A percentile compares a stretch with the other conserved stretches of the same genome.
Evolutionary conservation across 441 rosid species (phyloP).

Genomic region (Arabidopsis hybrid): DNA sequence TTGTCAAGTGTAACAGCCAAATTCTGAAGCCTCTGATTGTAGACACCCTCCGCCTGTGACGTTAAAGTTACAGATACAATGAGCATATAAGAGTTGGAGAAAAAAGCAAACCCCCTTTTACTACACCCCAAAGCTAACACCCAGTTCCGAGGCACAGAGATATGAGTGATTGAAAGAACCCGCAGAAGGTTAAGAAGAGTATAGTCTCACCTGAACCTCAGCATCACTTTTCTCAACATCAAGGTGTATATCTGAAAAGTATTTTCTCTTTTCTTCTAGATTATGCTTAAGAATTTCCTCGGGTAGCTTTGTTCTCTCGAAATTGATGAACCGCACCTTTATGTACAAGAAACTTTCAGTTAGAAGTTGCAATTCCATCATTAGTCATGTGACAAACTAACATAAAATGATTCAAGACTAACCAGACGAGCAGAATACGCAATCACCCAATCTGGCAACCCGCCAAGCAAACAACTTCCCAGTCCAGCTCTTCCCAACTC

Average conservation of each 20-base stretch:
- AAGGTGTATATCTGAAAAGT: conserved; percentile 70
- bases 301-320: conserved; percentile 98
- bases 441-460: conserved; percentile 95
- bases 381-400: conserved; percentile 8
- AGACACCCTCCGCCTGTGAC: conserved; percentile 98
- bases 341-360: conserved; percentile 41
- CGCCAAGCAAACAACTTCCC: conserved; percentile 98
- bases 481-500: conserved; percentile 98
- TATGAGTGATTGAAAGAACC: conserved; percentile 11
- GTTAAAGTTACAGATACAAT: conserved; percentile 36
- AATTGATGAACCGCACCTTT: conserved; percentile 97
- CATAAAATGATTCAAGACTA: conserved; percentile 42
- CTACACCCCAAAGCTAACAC: conserved; percentile 23
- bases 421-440: conserved; percentile 98
- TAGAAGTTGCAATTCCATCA: conserved; percentile 33
- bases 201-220: conserved; percentile 87
- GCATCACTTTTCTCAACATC: conserved; percentile 99
- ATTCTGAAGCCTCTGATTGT: conserved; percentile 99
- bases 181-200: conserved; percentile 16
- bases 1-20: conserved; percentile 98
- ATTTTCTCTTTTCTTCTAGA: conserved; percentile 94
- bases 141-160: conserved; percentile 22
- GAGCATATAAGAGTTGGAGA: conserved; percentile 18
- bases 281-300: conserved; percentile 90
- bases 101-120: conserved; percentile 11